Conservation (phyloP, 116 monocot species). For the Thalassia testudinum region DNA sequence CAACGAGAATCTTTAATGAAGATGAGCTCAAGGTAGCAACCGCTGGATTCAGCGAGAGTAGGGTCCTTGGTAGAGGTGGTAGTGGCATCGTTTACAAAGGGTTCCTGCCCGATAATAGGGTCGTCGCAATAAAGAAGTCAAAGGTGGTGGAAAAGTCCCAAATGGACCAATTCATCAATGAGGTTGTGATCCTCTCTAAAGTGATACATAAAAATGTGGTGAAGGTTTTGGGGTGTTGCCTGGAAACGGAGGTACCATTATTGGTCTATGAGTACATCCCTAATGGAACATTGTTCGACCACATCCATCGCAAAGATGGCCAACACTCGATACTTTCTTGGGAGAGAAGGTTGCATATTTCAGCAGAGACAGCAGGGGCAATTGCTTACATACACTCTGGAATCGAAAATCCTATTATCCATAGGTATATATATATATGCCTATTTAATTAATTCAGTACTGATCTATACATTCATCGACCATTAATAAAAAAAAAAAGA, state of each 20-base stretch:
- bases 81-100: constrained; percentile 34
- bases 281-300: constrained; percentile 13
- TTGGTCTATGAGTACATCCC: constrained; percentile 35
- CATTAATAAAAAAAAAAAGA: too few relatives aligned
- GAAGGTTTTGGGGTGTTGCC: constrained; percentile 23
- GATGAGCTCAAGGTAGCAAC: constrained; percentile 23
- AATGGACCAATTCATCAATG: constrained; percentile 26
- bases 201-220: constrained; percentile 27
- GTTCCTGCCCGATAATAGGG: constrained; percentile 1
- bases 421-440: too few relatives aligned
- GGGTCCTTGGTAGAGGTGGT: constrained; percentile 29
- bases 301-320: constrained; percentile 3
- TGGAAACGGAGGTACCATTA: constrained; percentile 25
- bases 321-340: neutral
- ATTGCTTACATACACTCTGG: constrained; percentile 16
- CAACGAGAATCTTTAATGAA: constrained; percentile 14
- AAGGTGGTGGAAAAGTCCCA: constrained; percentile 4
- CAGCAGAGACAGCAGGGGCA: constrained; percentile 13
- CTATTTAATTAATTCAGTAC: too few relatives aligned
- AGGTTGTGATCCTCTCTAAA: constrained; percentile 20
- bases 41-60: constrained; percentile 15
- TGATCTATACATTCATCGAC: too few relatives aligned
- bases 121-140: constrained; percentile 31
- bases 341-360: constrained; percentile 1
- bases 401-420: constrained; percentile 5